Conservation (phyloP, 2,329 filamentous ascomycete genomes). For the Colletotrichum endophyticum region DNA sequence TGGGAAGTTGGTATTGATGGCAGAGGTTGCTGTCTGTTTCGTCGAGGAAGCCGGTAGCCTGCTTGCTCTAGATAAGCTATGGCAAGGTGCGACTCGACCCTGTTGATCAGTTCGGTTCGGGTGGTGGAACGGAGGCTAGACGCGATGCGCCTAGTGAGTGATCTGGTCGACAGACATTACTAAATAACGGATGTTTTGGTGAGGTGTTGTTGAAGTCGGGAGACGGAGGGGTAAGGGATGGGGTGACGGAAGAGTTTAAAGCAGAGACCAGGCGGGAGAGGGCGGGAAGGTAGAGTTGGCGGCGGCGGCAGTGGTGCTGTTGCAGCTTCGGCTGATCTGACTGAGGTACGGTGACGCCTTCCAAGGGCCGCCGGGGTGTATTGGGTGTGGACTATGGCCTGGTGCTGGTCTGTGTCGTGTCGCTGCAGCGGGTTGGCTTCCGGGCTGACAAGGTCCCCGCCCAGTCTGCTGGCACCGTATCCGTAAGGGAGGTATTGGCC, state of each 20-base stretch:
- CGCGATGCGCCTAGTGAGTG: constrained; percentile 22
- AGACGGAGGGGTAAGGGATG: not conserved
- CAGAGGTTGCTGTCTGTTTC: constrained; percentile 4
- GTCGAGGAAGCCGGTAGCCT: constrained; percentile 8
- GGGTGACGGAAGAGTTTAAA: constrained; percentile 20
- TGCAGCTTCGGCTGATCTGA: constrained; percentile 18
- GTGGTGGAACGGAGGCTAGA: constrained; percentile 20
- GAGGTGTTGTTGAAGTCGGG: not conserved
- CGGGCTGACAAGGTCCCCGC: constrained; percentile 2
- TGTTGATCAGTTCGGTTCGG: constrained; percentile 18
- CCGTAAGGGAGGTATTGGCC: not conserved
- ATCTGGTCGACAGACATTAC: constrained; percentile 22
- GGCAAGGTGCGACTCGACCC: constrained; percentile 17
- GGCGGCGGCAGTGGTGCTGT: constrained; percentile 1
- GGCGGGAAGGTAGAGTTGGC: not conserved
- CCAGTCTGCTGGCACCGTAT: not conserved
- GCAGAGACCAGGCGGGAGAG: not conserved
- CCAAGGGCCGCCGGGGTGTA: not conserved
- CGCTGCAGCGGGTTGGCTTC: not conserved
- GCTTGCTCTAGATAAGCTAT: constrained; percentile 2
- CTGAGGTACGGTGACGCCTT: constrained; percentile 14
- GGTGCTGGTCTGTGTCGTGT: not conserved
- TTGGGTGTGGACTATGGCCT: not conserved
- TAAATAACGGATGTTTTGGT: not conserved
- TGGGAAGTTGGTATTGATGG: not conserved